These are phyloP conservation scores for Priceomyces medius DNA, from an alignment of 805 yeast species.

Conservation along the genomic window DNA sequence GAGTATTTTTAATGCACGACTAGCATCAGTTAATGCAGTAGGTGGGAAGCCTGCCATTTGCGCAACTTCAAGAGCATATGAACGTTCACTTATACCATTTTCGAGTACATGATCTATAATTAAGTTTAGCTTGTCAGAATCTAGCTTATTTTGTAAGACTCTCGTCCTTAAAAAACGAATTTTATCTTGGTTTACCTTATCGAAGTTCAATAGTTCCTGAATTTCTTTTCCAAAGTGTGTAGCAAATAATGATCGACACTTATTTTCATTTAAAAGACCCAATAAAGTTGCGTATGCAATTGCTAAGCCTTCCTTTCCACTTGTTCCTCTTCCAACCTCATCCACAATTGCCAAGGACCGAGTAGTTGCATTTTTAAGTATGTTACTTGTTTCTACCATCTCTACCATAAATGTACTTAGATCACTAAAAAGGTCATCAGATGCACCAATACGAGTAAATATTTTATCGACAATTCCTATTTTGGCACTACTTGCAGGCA, in stretches of 20 bases:
- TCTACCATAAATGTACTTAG: constrained; percentile 89
- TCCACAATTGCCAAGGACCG: constrained; percentile 66
- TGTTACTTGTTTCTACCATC: constrained; percentile 64
- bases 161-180: constrained; percentile 33
- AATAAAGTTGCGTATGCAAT: constrained; percentile 76
- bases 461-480: constrained; percentile 74
- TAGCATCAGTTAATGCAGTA: constrained; percentile 55
- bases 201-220: constrained; percentile 33
- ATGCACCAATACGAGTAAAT: constrained; percentile 84
- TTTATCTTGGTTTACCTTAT: constrained; percentile 24
- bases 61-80: constrained; percentile 79
- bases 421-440: constrained; percentile 72
- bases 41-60: constrained; percentile 75
- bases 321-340: constrained; percentile 85
- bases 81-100: constrained; percentile 68
- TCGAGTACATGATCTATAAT: constrained; percentile 56
- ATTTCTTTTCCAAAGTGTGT: constrained; percentile 66
- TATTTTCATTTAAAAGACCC: constrained; percentile 51
- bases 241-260: constrained; percentile 80
- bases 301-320: constrained; percentile 79
- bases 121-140: constrained; percentile 20
- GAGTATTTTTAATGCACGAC: constrained; percentile 17
- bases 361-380: constrained; percentile 53
- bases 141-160: constrained; percentile 17
- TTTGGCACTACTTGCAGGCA: constrained; percentile 62